A percentile compares a stretch with the other conserved stretches of the same genome.
These are phyloP conservation scores for Gynochthodes officinalis DNA, from an alignment of 257 asterid genomes.

Conservation along the genomic window DNA sequence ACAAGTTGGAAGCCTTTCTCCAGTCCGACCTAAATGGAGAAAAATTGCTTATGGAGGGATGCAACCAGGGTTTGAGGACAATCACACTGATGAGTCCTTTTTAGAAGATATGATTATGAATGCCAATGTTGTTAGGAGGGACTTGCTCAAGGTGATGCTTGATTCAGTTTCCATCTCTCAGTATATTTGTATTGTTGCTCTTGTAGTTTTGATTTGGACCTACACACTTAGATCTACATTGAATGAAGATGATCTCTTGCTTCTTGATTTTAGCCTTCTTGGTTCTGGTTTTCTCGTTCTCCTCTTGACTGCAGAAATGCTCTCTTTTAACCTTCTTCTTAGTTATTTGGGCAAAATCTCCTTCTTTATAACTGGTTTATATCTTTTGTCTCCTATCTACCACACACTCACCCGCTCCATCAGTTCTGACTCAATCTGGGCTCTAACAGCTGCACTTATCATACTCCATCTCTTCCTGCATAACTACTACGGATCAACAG, in stretches of 20 bases:
- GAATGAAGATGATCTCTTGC: slow-evolving; percentile 45
- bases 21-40: slow-evolving; percentile 53
- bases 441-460: slow-evolving; percentile 65
- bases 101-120: slow-evolving; percentile 89
- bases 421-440: slow-evolving; percentile 86
- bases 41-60: slow-evolving; percentile 88
- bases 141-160: slow-evolving; percentile 70
- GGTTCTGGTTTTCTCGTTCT: slow-evolving; percentile 57
- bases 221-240: slow-evolving; percentile 60
- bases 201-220: slow-evolving; percentile 83
- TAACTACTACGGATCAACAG: slow-evolving; percentile 40
- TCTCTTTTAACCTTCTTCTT: slow-evolving; percentile 47
- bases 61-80: slow-evolving; percentile 88
- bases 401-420: slow-evolving; percentile 79
- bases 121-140: slow-evolving; percentile 82
- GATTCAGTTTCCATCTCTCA: slow-evolving; percentile 84
- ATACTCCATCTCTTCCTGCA: slow-evolving; percentile 41
- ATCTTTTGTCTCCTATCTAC: slow-evolving; percentile 66
- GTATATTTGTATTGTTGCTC: slow-evolving; percentile 72
- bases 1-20: slow-evolving; percentile 32
- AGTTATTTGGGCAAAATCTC: slow-evolving; percentile 54
- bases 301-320: slow-evolving; percentile 56
- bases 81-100: slow-evolving; percentile 82
- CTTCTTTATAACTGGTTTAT: slow-evolving; percentile 64
- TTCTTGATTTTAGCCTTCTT: slow-evolving; percentile 60